A percentile compares a stretch with the other conserved stretches of the same genome.
phyloP scores from a whole-genome alignment of 2,329 filamentous ascomycete genomes.

The Penicillium olsonii region DNA sequence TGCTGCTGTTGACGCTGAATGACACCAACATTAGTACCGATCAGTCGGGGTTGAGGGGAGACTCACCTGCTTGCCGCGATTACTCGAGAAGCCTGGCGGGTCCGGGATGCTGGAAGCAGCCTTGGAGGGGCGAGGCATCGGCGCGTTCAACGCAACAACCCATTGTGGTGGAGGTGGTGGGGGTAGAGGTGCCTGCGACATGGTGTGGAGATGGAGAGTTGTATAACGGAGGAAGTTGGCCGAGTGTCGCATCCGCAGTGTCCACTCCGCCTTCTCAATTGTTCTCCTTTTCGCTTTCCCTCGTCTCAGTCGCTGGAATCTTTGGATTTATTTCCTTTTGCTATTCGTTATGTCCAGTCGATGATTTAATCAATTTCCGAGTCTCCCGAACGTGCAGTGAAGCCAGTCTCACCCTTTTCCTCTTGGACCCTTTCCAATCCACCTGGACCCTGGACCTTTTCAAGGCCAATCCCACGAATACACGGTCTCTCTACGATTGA shows the following conservation, averaged over 20 bases:
- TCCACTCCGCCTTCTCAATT: conserved; percentile 22
- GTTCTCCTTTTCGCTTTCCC: conserved; percentile 25
- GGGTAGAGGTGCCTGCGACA: conserved; percentile 25
- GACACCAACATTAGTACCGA: conserved; percentile 1
- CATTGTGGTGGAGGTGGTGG: conserved; percentile 68
- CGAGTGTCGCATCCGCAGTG: conserved; percentile 31
- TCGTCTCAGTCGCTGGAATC: conserved; percentile 1
- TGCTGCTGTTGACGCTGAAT: conserved; percentile 33
- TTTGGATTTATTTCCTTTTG: background rate
- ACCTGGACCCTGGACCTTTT: conserved; percentile 1
- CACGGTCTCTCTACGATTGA: conserved; percentile 4
- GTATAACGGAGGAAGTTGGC: conserved; percentile 14
- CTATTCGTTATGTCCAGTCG: conserved; percentile 15
- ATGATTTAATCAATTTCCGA: conserved; percentile 17
- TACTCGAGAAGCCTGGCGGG: conserved; percentile 77
- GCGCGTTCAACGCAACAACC: conserved; percentile 76
- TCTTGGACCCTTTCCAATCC: conserved; percentile 10
- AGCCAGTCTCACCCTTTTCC: conserved; percentile 20
- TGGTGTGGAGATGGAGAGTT: conserved; percentile 10
- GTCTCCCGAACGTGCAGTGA: conserved; percentile 18
- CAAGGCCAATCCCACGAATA: conserved; percentile 1
- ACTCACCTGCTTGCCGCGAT: conserved; percentile 55
- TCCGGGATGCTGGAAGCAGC: conserved; percentile 66
- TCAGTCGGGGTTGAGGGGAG: conserved; percentile 7
- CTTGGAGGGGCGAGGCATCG: conserved; percentile 68